Conservation (phyloP, 2,329 filamentous ascomycete species). For the Chaetomiaceae sp. region DNA sequence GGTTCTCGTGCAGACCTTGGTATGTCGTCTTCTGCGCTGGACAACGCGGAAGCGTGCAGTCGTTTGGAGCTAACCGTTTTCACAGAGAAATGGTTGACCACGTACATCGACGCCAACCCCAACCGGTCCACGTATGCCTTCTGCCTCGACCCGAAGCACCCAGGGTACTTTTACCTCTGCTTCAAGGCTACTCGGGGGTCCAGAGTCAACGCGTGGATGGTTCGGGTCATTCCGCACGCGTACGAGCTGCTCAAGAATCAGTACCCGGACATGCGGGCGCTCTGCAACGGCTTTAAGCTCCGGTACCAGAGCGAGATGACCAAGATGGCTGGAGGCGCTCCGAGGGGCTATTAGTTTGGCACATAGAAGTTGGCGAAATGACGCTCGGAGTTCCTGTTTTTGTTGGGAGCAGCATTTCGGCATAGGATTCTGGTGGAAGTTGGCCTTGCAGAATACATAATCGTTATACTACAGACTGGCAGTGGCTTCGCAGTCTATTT, state of each 20-base stretch:
- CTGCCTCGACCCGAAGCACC: slow-evolving; percentile 85
- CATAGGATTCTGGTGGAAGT: too few species aligned
- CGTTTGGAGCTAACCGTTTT: not conserved
- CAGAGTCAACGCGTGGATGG: slow-evolving; percentile 68
- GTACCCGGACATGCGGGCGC: slow-evolving; percentile 89
- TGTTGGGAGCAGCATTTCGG: too few species aligned
- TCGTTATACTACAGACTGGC: too few species aligned
- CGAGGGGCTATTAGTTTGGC: slow-evolving; percentile 8
- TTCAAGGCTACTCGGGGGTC: slow-evolving; percentile 85
- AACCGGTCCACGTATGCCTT: slow-evolving; percentile 91
- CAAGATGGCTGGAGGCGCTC: slow-evolving; percentile 43
- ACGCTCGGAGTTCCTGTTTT: too few species aligned
- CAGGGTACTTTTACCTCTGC: slow-evolving; percentile 91
- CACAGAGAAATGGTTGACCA: slow-evolving; percentile 82
- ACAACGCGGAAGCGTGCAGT: not conserved
- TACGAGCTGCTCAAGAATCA: slow-evolving; percentile 84
- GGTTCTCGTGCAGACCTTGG: slow-evolving; percentile 75
- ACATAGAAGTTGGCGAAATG: too few species aligned
- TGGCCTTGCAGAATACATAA: too few species aligned
- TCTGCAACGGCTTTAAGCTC: slow-evolving; percentile 97
- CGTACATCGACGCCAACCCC: slow-evolving; percentile 93
- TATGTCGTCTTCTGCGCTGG: slow-evolving; percentile 44
- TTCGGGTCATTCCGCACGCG: slow-evolving; percentile 87
- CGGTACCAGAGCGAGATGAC: slow-evolving; percentile 61
- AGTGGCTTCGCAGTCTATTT: too few species aligned